phyloP scores from a whole-genome alignment of 2,329 filamentous ascomycete genomes.

The Diaporthe vexans region DNA sequence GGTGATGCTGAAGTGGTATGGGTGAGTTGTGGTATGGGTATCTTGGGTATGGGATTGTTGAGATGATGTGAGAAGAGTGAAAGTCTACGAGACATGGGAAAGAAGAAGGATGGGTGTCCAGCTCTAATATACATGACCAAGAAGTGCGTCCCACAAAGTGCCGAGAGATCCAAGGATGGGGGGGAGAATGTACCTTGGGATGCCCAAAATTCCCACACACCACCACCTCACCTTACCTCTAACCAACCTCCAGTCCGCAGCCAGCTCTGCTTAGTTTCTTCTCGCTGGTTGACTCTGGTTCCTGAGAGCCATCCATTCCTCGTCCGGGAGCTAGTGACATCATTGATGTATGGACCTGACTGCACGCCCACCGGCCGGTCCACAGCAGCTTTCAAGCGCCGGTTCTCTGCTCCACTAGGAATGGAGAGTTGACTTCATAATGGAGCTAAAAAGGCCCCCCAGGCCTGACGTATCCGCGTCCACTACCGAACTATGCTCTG shows the following conservation, averaged over 20 bases:
- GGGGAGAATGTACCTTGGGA: slow-evolving; percentile 6
- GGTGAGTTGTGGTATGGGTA: neutral
- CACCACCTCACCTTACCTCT: neutral
- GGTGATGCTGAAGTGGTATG: neutral
- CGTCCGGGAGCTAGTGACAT: slow-evolving; percentile 23
- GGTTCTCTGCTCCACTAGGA: neutral
- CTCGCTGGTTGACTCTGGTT: neutral
- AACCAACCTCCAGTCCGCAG: neutral
- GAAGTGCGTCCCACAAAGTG: neutral
- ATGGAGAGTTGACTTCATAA: slow-evolving; percentile 36
- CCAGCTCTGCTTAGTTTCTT: neutral
- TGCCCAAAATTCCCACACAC: neutral
- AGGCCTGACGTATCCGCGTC: slow-evolving; percentile 23
- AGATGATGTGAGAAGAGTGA: slow-evolving; percentile 3
- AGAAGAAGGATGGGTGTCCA: neutral
- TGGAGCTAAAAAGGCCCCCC: slow-evolving; percentile 11
- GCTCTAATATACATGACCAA: slow-evolving; percentile 27
- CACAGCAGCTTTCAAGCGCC: slow-evolving; percentile 20
- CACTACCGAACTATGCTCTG: neutral
- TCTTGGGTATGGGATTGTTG: slow-evolving; percentile 27
- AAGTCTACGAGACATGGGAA: slow-evolving; percentile 15
- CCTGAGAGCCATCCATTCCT: slow-evolving; percentile 9
- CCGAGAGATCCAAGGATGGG: neutral
- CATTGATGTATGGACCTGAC: slow-evolving; percentile 30
- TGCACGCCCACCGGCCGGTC: neutral